Evolutionary conservation across 2,329 filamentous ascomycete species (phyloP).

Genomic region (Pseudopyrenochaeta lycopersici): DNA sequence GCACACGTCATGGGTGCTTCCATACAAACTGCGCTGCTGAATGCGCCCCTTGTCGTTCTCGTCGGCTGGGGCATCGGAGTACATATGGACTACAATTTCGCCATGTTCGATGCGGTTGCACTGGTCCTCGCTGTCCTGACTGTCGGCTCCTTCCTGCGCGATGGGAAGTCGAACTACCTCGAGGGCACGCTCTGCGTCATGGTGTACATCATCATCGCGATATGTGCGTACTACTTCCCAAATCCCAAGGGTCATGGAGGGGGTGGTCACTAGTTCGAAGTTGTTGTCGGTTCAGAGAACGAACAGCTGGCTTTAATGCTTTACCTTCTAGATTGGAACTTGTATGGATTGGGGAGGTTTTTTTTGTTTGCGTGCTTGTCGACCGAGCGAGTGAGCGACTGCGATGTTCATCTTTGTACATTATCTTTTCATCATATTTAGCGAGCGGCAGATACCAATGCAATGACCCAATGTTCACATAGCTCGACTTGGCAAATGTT

Average conservation of each 20-base stretch:
- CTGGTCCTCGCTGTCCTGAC: slow-evolving; percentile 85
- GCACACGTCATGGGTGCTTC: slow-evolving; percentile 87
- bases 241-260: slow-evolving; percentile 51
- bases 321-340: neutral
- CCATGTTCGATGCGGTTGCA: slow-evolving; percentile 84
- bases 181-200: slow-evolving; percentile 84
- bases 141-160: slow-evolving; percentile 85
- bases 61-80: slow-evolving; percentile 78
- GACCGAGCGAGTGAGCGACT: slow-evolving; percentile 19
- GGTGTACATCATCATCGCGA: slow-evolving; percentile 70
- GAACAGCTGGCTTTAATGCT: too few relatives aligned
- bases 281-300: neutral
- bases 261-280: slow-evolving; percentile 2
- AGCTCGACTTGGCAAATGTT: too few relatives aligned
- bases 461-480: neutral
- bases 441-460: slow-evolving; percentile 22
- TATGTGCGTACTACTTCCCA: slow-evolving; percentile 70
- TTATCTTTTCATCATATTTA: slow-evolving; percentile 14
- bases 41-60: slow-evolving; percentile 82
- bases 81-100: slow-evolving; percentile 82
- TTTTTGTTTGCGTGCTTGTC: slow-evolving; percentile 5
- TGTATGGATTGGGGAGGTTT: neutral
- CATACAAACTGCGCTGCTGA: slow-evolving; percentile 89
- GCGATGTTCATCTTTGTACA: slow-evolving; percentile 1
- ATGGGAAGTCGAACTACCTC: slow-evolving; percentile 89